These are phyloP conservation scores for Mycena rosella DNA, from an alignment of 768 basidiomycete species.

Conservation along the genomic window DNA sequence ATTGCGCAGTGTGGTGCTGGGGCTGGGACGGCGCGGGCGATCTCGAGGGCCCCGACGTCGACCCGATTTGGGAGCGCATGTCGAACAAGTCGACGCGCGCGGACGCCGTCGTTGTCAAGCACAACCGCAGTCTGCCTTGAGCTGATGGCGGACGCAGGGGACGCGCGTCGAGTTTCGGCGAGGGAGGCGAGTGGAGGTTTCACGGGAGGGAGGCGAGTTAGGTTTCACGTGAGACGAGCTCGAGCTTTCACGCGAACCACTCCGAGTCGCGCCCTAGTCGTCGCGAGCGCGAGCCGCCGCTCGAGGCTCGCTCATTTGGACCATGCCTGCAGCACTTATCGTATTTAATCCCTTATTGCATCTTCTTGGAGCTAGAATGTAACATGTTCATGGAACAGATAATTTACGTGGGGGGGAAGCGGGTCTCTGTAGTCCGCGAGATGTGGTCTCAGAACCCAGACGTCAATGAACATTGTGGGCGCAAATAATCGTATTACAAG, in stretches of 20 bases:
- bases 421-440: too few relatives aligned
- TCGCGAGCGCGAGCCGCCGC: too few relatives aligned
- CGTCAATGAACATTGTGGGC: too few relatives aligned
- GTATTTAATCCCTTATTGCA: slow-evolving; percentile 32
- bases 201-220: too few relatives aligned
- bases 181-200: too few relatives aligned
- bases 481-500: too few relatives aligned
- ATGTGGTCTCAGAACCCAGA: too few relatives aligned
- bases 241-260: too few relatives aligned
- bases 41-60: slow-evolving; percentile 96
- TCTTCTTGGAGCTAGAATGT: slow-evolving; percentile 33
- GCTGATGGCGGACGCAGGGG: neutral
- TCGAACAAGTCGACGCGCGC: slow-evolving; percentile 69
- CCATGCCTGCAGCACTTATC: slow-evolving; percentile 6
- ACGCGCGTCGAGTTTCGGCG: too few relatives aligned
- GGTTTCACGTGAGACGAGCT: too few relatives aligned
- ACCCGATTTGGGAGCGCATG: slow-evolving; percentile 96
- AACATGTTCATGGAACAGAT: neutral
- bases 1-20: slow-evolving; percentile 94
- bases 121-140: slow-evolving; percentile 64
- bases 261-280: too few relatives aligned
- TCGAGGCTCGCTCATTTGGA: too few relatives aligned
- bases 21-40: slow-evolving; percentile 99
- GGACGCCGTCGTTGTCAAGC: slow-evolving; percentile 77
- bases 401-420: neutral